Evolutionary conservation across 768 basidiomycete species (phyloP), one percentile per base, ranked within the genome.

Genomic region (Suillus subaureus): DNA sequence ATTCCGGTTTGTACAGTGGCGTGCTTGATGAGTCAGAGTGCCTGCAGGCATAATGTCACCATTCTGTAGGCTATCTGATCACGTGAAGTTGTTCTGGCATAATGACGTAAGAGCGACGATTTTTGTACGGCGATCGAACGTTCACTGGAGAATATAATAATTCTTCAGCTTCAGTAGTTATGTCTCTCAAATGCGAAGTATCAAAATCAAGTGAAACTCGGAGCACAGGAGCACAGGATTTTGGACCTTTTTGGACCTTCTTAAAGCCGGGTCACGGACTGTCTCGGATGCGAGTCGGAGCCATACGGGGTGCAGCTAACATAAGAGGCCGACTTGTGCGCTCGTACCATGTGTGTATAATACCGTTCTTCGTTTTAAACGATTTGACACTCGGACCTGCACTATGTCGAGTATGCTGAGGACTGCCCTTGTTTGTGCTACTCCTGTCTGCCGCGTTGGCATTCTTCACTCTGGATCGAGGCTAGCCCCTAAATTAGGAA

Each of bases 241-340:
- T 5, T 26, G 15, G 9, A 18, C 26, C 15, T 40, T 26, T 39
- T 23, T 9, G 26, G 15, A 9, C 21, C 28, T 31, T 33, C 28
- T 28, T 39, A 28, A 26, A 5, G 18, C 18, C 40, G 40, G 40
- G 26, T n/a, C n/a, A 21, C 68, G 68, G 68, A 57, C 18, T 61
- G 54, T 65, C n/a, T 67, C 68, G 68, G 68, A 51, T 40, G 33
- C 31, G 23, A 13, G 0, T 76, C 76, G 76, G 76, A 65, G 66
- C 26, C 42, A 52, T 61, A 69, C 76, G 76, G 75, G 26, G 8
- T 8, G 21, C 37, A 18, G 1, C 28, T 49, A 64, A 61, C 69
- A 69, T 76, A 73, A 77, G 28, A 76, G 67, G 18, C 33, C 33
- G 40, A 37, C 56, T 55, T 26, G 51, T 8, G n/a, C 64, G 39